phyloP scores from a whole-genome alignment of 1,284 basidiomycete species.

The Sporisorium exsertum region DNA sequence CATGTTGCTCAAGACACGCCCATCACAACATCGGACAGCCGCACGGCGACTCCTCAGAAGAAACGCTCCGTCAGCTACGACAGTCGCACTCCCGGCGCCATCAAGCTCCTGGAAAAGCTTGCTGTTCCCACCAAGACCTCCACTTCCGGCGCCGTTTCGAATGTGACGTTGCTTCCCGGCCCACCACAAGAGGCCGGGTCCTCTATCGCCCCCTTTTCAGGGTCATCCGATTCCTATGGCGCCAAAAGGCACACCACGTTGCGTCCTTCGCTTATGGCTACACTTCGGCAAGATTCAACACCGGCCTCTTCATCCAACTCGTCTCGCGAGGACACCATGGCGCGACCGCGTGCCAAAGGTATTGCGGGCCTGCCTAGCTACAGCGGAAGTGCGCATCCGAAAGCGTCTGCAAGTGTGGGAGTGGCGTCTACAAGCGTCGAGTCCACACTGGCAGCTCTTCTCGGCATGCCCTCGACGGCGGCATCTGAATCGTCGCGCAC shows the following conservation, averaged over 20 bases:
- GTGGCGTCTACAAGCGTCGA: slow-evolving; percentile 21
- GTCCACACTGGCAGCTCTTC: slow-evolving; percentile 42
- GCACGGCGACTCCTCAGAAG: slow-evolving; percentile 28
- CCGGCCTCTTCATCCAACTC: not conserved
- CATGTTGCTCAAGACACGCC: not conserved
- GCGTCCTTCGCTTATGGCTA: slow-evolving; percentile 41
- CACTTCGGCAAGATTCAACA: slow-evolving; percentile 20
- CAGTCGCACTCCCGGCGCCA: slow-evolving; percentile 13
- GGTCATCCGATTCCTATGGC: slow-evolving; percentile 3
- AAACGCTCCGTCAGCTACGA: slow-evolving; percentile 46
- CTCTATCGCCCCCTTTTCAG: not conserved
- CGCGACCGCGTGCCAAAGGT: not conserved
- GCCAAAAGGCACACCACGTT: slow-evolving; percentile 2
- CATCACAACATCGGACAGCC: not conserved
- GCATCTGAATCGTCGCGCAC: slow-evolving; percentile 32
- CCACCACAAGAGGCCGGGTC: not conserved
- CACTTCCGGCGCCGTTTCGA: slow-evolving; percentile 12
- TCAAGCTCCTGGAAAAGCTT: slow-evolving; percentile 28
- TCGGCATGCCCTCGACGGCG: slow-evolving; percentile 39
- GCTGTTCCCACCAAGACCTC: slow-evolving; percentile 19
- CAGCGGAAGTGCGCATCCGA: slow-evolving; percentile 2
- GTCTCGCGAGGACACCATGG: not conserved
- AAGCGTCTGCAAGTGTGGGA: slow-evolving; percentile 10
- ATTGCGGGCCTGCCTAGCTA: slow-evolving; percentile 22
- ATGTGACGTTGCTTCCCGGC: not conserved